A percentile compares a stretch with the other conserved stretches of the same genome.
Conservation (phyloP, 2,329 filamentous ascomycete species). For the Phialophora expanda region DNA sequence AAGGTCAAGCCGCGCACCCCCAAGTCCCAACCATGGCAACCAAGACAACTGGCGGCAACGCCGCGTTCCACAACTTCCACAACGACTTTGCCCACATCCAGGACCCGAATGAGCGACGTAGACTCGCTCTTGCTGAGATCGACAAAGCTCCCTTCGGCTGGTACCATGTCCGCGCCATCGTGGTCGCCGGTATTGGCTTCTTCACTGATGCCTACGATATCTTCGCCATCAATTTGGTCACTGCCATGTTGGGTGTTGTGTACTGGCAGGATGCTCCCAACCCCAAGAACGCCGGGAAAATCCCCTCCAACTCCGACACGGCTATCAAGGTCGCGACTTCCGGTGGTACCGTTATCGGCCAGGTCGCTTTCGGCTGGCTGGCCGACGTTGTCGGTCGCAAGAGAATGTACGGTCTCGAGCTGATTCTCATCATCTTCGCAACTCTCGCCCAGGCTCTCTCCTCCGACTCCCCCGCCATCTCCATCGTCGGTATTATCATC, state of each 20-base stretch:
- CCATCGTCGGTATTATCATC: constrained; percentile 63
- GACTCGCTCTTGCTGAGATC: constrained; percentile 74
- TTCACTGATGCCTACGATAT: constrained; percentile 87
- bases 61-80: constrained; percentile 77
- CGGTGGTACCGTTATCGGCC: constrained; percentile 80
- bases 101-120: constrained; percentile 78
- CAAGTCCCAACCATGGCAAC: constrained; percentile 21
- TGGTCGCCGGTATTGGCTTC: constrained; percentile 84
- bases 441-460: constrained; percentile 74
- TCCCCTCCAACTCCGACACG: constrained; percentile 72
- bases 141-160: constrained; percentile 54
- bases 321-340: constrained; percentile 86
- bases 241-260: constrained; percentile 77
- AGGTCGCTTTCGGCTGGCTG: constrained; percentile 77
- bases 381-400: constrained; percentile 80
- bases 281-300: constrained; percentile 50
- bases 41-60: constrained; percentile 42
- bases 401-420: constrained; percentile 81
- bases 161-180: constrained; percentile 78
- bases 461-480: constrained; percentile 66
- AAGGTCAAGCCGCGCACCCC: neutral
- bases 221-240: constrained; percentile 76
- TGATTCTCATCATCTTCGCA: constrained; percentile 80
- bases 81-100: constrained; percentile 69
- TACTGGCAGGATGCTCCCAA: constrained; percentile 67